These are phyloP conservation scores for Apiotrichum akiyoshidainum DNA, from an alignment of 1,284 basidiomycete genomes.

Conservation along the genomic window DNA sequence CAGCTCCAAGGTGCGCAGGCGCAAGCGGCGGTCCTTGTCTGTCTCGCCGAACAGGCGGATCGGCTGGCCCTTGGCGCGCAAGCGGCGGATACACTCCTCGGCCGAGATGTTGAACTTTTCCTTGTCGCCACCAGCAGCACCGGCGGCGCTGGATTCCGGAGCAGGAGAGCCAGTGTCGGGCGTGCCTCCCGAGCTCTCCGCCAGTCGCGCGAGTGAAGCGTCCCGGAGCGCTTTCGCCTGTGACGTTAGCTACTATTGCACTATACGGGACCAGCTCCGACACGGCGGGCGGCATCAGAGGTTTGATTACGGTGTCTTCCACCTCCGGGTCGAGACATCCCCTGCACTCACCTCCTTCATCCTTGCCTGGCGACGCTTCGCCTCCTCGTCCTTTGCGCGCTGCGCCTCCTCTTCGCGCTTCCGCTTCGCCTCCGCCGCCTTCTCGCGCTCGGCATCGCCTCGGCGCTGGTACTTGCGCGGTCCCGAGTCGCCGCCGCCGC, in stretches of 20 bases:
- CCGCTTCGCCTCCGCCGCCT: conserved; percentile 66
- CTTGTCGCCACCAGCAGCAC: conserved; percentile 49
- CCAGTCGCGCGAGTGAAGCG: conserved; percentile 26
- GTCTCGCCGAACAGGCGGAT: conserved; percentile 92
- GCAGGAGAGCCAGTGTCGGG: conserved; percentile 29
- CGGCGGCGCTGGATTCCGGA: conserved; percentile 26
- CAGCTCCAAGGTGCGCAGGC: conserved; percentile 87
- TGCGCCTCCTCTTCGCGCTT: conserved; percentile 52
- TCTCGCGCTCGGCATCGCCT: conserved; percentile 63
- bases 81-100: conserved; percentile 81
- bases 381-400: conserved; percentile 45
- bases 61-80: conserved; percentile 88
- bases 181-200: conserved; percentile 19
- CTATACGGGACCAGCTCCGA: too few species aligned
- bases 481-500: conserved; percentile 21
- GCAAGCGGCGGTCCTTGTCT: conserved; percentile 85
- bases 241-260: not conserved
- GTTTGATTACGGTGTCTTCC: too few species aligned
- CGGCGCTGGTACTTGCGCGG: conserved; percentile 78
- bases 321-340: too few species aligned
- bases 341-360: conserved; percentile 44
- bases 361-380: conserved; percentile 23
- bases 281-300: too few species aligned
- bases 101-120: conserved; percentile 83
- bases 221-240: conserved; percentile 34